Evolutionary conservation across 148 eudicot species (phyloP), one percentile per base, ranked within the genome.

Genomic region (Cornus controversa): DNA sequence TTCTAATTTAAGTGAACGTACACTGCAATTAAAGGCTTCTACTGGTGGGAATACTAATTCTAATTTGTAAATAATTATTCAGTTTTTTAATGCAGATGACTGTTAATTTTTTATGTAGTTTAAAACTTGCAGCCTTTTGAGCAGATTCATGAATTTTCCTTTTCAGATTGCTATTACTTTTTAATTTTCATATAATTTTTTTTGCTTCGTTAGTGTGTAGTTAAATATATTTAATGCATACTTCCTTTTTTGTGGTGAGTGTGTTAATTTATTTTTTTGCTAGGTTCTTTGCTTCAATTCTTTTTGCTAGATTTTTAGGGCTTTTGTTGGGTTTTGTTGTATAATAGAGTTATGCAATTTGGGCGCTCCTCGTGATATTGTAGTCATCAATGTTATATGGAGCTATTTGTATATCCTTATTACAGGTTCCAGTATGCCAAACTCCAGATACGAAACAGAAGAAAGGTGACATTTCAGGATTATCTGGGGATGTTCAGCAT

Each of bases 401-500:
- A 22, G 62, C 36, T 71, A 6, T 40, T 40, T 74, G 72, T 45
- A 75, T 26, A 40, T 70, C 67, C 68, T 70, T 75, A 71, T 82
- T 71, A 70, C 84, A 82, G 86, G 82, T 68, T 75, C 64, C 75
- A 66, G 37, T 82, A 45, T 74, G 70, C 75, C 86, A 81, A 70
- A 67, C 75, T 69, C 80, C 69, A 74, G 73, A 70, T 72, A 78
- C 63, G 73, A 81, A 74, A 67, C 75, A 79, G 73, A 79, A 72
- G 67, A 85, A 82, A 77, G 74, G 58, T 75, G 83, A 69, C 75
- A 58, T 65, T 54, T 76, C 85, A 29, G 75, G 78, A 28, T 60
- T 60, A 73, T 76, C 82, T 18, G 80, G 77, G 76, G 87, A 57
- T 72, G 84, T 79, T 76, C 80, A 78, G 72, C 76, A 82, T 79